Evolutionary conservation across 495 filamentous ascomycete species (phyloP), one percentile per base, ranked within the genome.

Genomic region (Aspergillus affinis): DNA sequence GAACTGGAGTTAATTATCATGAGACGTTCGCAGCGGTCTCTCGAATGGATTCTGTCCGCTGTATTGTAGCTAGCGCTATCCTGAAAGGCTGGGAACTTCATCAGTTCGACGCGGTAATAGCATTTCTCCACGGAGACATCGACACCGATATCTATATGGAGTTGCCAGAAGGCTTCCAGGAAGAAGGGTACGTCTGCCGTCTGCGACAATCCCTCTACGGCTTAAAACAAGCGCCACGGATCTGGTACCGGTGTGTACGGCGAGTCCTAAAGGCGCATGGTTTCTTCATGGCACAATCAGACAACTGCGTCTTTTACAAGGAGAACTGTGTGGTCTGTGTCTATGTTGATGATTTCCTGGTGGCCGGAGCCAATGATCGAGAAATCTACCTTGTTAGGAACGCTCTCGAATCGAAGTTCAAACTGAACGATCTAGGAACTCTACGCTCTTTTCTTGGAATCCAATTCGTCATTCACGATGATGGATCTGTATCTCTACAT

Each of bases 171-270:
- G 49, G 21, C 2, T 51, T 51, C 13, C 23, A 51, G 49, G 49
- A 51, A 51, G 49, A 51, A 51, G 49, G 49, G 49, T 51, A 51
- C 49, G 49, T 51, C 49, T 51, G 49, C 49, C 23, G 49, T 19
- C 49, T 51, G 13, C 23, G 21, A 51, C 49, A 19, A 51, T 51
- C 49, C 49, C 49, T 51, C 20, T 51, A 51, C 27, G 49, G 21
- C 49, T 51, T 51, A 15, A 51, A 51, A 15, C 49, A 51, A 51
- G 49, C 49, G 2, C 49, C 23, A 4, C 23, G 49, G 49, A 51
- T 51, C 49, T 51, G 23, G 49, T 51, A 51, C 23, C 23, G 27
- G 20, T 51, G 26, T 10, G 26, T 51, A 15, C 23, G 27, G 2
- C 49, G 49, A 20, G 49, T 51, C 49, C 20, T 51, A 10, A 51